Conservation (phyloP, 441 rosid species). For the Gossypium trilobum region DNA sequence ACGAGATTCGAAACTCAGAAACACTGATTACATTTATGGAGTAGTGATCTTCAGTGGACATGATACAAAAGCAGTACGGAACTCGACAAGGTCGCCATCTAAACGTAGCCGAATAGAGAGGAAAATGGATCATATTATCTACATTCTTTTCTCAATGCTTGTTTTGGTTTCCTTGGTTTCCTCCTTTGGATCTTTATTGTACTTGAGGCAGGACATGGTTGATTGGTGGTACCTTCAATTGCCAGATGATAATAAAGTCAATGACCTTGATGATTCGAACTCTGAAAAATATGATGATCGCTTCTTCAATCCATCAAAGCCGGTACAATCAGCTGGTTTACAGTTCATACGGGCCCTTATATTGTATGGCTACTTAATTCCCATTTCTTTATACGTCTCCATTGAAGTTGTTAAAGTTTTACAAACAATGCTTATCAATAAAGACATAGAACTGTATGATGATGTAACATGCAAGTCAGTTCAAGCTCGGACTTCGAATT, state of each 20-base stretch:
- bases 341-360: constrained; percentile 55
- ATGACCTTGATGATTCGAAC: background rate
- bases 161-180: constrained; percentile 44
- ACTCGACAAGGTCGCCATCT: constrained; percentile 59
- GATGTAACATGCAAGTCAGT: constrained; percentile 43
- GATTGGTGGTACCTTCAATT: constrained; percentile 52
- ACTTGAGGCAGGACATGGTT: constrained; percentile 33
- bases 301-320: constrained; percentile 38
- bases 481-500: constrained; percentile 64
- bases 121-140: constrained; percentile 63
- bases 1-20: constrained; percentile 68
- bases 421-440: constrained; percentile 62
- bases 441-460: constrained; percentile 58
- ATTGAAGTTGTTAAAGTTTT: constrained; percentile 70
- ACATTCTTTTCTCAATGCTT: constrained; percentile 51
- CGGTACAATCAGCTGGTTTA: constrained; percentile 31
- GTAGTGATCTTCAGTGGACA: constrained; percentile 60
- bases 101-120: constrained; percentile 56
- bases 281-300: constrained; percentile 11
- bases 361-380: constrained; percentile 71
- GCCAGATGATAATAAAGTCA: constrained; percentile 13
- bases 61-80: constrained; percentile 55
- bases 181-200: constrained; percentile 38
- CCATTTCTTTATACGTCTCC: constrained; percentile 77
- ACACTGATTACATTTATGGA: constrained; percentile 58